Base-by-base conservation (phyloP, 2,329 filamentous ascomycete genomes). In the Camptophora hylomeconis region DNA sequence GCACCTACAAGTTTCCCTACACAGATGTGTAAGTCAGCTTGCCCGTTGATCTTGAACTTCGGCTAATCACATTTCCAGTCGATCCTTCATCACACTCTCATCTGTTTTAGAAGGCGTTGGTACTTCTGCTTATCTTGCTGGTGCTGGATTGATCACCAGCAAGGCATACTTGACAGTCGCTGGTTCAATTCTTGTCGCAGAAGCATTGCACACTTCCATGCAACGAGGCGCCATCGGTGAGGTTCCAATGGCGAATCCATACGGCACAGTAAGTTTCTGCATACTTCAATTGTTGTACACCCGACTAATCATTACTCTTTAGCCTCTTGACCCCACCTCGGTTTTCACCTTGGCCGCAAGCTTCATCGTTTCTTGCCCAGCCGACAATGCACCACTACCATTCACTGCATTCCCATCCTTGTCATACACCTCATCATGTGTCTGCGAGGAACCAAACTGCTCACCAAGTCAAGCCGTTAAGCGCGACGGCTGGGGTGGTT, bases 301-400 rank as follows among this genome's bases (percentile, higher is more conserved):
- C 8, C 7, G 5, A 18, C 28, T 35, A 24, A 30, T 20, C 4
- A 12, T 9, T 7, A 8, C 5, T 13, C 5, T 9, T 14, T 24
- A 37, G 32, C 64, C 78, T 1, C 70, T 84, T 8, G 68, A 69
- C 17, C 71, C 75, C 39, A 66, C 69, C 40, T 69, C 72, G 39
- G 72, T 82, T 52, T 82, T 81, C 62, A 76, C 75, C 20, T 67
- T 84, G 31, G 78, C 77, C 23, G 71, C 76, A 1, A 68, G 69
- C 24, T 83, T 83, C 62, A 82, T 84, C 60, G 51, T 55, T 32
- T 71, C 69, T 17, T 84, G 78, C 60, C 79, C 78, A 10, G 53
- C 65, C 16, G 73, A 50, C 30, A 44, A 70, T 41, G 70, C 68
- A 47, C 72, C 75, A 56, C 60, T 78, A 26, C 62, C 65, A 47